Evolutionary conservation across 2,329 filamentous ascomycete species (phyloP).

Genomic region (Clarireedia monteithiana): DNA sequence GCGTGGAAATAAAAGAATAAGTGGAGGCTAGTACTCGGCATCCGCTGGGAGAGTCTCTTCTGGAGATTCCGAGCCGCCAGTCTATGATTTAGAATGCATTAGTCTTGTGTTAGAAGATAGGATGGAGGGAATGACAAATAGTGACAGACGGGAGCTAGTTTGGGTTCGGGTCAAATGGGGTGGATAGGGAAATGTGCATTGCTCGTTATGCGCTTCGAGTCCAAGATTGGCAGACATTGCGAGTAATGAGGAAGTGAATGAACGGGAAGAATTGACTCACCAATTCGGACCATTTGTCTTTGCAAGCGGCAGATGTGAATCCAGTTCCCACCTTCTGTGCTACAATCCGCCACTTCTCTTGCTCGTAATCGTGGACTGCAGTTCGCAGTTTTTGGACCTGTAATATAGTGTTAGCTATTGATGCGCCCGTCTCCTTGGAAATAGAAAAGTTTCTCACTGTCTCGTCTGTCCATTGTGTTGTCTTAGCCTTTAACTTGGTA

Average conservation of each 20-base stretch:
- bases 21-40: not conserved
- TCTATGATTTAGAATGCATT: not conserved
- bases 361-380: conserved; percentile 77
- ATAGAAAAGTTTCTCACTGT: conserved; percentile 55
- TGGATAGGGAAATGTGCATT: not conserved
- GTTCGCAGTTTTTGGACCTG: conserved; percentile 71
- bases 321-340: conserved; percentile 85
- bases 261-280: not conserved
- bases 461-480: conserved; percentile 87
- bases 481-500: conserved; percentile 90
- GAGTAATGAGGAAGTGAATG: not conserved
- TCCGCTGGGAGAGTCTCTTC: not conserved
- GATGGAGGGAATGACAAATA: not conserved
- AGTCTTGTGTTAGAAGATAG: not conserved
- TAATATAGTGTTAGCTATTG: conserved; percentile 18
- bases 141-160: too few species aligned
- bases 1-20: too few species aligned
- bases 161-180: too few species aligned
- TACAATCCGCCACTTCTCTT: conserved; percentile 88
- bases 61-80: not conserved
- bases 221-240: not conserved
- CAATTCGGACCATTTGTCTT: conserved; percentile 44
- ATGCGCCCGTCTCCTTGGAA: not conserved
- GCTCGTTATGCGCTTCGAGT: not conserved
- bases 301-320: conserved; percentile 80